Conservation (phyloP, 2,329 filamentous ascomycete species). For the Talaromyces sp. region DNA sequence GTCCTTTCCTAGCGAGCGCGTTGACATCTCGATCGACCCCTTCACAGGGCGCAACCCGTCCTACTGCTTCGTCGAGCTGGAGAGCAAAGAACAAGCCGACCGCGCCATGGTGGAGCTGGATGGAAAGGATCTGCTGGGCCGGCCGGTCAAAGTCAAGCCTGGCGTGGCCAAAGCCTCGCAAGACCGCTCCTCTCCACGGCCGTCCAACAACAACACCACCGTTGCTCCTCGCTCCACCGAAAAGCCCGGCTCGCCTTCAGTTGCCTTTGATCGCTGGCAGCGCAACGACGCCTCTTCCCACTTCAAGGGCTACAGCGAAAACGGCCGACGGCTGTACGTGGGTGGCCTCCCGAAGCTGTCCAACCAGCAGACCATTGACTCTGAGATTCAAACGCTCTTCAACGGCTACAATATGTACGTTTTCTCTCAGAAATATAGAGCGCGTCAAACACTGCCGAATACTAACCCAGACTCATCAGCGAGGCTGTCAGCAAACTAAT, state of each 20-base stretch:
- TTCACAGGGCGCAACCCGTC: constrained; percentile 66
- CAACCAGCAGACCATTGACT: constrained; percentile 38
- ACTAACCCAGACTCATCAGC: constrained; percentile 17
- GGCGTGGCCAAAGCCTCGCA: constrained; percentile 53
- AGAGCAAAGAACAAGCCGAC: constrained; percentile 53
- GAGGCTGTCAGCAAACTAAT: constrained; percentile 50
- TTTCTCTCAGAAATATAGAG: background rate
- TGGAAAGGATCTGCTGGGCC: constrained; percentile 52
- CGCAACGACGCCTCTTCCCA: constrained; percentile 33
- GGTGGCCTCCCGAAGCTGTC: constrained; percentile 43
- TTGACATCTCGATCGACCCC: constrained; percentile 66
- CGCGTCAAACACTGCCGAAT: background rate
- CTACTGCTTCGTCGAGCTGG: constrained; percentile 70
- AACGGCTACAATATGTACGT: constrained; percentile 40
- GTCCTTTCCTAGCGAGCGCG: constrained; percentile 44
- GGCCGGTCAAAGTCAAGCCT: constrained; percentile 61
- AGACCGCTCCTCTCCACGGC: constrained; percentile 22
- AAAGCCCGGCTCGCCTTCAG: constrained; percentile 13
- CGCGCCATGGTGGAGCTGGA: constrained; percentile 55
- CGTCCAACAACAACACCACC: constrained; percentile 12
- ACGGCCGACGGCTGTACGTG: constrained; percentile 44
- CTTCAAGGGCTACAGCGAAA: constrained; percentile 29
- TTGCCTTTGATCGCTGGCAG: constrained; percentile 40
- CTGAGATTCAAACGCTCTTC: constrained; percentile 43
- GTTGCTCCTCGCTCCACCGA: constrained; percentile 14